Evolutionary conservation across 2,329 filamentous ascomycete species (phyloP).

Genomic region (Diaporthe sp.): DNA sequence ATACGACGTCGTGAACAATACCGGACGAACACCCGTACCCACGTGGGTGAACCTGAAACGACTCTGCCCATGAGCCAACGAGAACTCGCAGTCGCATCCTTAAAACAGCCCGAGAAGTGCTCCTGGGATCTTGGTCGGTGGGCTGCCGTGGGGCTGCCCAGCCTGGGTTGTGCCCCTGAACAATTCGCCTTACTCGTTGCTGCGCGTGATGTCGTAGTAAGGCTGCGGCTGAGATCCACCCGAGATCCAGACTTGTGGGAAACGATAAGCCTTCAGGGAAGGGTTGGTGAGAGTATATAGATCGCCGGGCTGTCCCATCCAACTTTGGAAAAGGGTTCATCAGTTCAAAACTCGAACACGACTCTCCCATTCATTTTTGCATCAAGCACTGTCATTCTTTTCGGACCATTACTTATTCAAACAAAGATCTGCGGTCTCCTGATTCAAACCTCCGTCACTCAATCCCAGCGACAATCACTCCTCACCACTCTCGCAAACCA

Average conservation of each 20-base stretch:
- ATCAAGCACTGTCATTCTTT: neutral
- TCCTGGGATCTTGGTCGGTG: neutral
- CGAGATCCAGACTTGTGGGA: neutral
- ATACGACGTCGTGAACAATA: constrained; percentile 8
- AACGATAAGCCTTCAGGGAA: neutral
- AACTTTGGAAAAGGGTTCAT: neutral
- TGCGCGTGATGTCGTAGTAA: neutral
- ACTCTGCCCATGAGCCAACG: neutral
- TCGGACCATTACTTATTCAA: neutral
- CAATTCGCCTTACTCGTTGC: constrained; percentile 27
- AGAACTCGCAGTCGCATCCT: neutral
- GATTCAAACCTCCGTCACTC: neutral
- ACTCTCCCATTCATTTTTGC: neutral
- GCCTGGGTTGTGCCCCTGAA: neutral
- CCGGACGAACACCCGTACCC: constrained; percentile 18
- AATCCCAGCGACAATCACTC: neutral
- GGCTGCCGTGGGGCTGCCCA: constrained; percentile 18
- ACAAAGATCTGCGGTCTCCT: neutral
- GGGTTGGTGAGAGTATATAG: constrained; percentile 2
- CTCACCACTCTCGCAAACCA: neutral
- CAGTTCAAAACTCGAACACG: neutral
- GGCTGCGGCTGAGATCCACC: constrained; percentile 16
- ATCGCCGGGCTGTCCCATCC: constrained; percentile 10
- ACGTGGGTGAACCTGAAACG: constrained; percentile 21
- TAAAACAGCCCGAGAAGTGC: neutral